Conservation (phyloP, 2,329 filamentous ascomycete genomes). For the Endothia cerciana region DNA sequence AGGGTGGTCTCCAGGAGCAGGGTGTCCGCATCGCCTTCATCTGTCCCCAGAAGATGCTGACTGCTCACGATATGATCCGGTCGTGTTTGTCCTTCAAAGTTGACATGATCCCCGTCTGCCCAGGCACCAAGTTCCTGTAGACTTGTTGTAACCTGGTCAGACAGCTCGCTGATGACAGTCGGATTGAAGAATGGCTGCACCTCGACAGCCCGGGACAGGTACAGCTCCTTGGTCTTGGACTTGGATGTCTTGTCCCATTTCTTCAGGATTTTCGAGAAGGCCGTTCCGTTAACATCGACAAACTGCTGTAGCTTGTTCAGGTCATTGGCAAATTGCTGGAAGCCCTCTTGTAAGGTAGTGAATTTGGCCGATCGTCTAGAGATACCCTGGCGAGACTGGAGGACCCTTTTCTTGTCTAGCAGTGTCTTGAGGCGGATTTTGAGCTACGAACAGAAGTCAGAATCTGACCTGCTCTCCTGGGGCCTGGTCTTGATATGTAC, state of each 20-base stretch:
- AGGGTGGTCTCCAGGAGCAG: constrained; percentile 87
- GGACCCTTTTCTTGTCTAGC: constrained; percentile 90
- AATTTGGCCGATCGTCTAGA: constrained; percentile 92
- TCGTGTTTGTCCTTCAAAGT: constrained; percentile 62
- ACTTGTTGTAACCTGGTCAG: constrained; percentile 96
- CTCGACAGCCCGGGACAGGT: constrained; percentile 92
- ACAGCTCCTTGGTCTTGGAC: constrained; percentile 97
- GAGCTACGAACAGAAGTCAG: constrained; percentile 60
- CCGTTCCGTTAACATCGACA: constrained; percentile 96
- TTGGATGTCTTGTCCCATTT: constrained; percentile 99
- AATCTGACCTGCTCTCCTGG: not conserved
- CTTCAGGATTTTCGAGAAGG: constrained; percentile 97
- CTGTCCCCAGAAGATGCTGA: constrained; percentile 70
- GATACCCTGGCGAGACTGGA: constrained; percentile 79
- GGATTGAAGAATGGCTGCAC: constrained; percentile 98
- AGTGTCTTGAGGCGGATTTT: constrained; percentile 91
- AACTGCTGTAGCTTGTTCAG: constrained; percentile 98
- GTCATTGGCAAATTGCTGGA: constrained; percentile 95
- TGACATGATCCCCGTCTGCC: constrained; percentile 94
- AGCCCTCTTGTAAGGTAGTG: constrained; percentile 92
- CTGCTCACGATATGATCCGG: constrained; percentile 68
- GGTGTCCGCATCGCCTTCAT: constrained; percentile 88
- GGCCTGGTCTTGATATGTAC: constrained; percentile 49
- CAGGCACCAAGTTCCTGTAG: constrained; percentile 92
- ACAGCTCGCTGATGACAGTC: constrained; percentile 93